Evolutionary conservation across 768 basidiomycete species (phyloP).

Genomic region (Agaricus subrufescens): DNA sequence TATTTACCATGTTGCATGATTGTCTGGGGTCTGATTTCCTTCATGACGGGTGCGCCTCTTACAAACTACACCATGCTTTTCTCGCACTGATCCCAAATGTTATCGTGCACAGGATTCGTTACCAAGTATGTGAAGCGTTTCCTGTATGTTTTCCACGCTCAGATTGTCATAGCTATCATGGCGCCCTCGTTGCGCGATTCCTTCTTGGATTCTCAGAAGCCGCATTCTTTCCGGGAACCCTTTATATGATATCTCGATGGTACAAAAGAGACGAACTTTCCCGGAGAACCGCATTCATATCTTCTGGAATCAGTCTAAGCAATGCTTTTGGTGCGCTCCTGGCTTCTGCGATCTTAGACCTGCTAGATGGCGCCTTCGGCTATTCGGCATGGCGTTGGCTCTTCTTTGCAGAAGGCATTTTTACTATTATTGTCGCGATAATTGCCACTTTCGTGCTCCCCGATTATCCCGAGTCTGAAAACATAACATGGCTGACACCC

Average conservation of each 20-base stretch:
- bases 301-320: slow-evolving; percentile 68
- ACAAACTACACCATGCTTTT: not conserved
- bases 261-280: slow-evolving; percentile 72
- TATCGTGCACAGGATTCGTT: slow-evolving; percentile 29
- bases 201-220: slow-evolving; percentile 71
- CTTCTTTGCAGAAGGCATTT: slow-evolving; percentile 61
- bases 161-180: slow-evolving; percentile 42
- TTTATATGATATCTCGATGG: slow-evolving; percentile 65
- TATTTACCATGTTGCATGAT: slow-evolving; percentile 61
- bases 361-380: slow-evolving; percentile 67
- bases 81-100: not conserved
- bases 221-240: slow-evolving; percentile 66
- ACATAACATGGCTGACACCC: slow-evolving; percentile 49
- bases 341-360: slow-evolving; percentile 70
- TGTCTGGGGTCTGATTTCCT: slow-evolving; percentile 58
- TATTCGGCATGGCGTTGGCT: slow-evolving; percentile 77
- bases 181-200: slow-evolving; percentile 65
- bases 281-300: slow-evolving; percentile 59
- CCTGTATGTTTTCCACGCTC: not conserved
- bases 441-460: slow-evolving; percentile 62
- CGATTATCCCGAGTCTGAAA: slow-evolving; percentile 57
- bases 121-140: slow-evolving; percentile 23
- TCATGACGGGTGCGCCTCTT: slow-evolving; percentile 37
- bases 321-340: slow-evolving; percentile 82
- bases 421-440: slow-evolving; percentile 48